These are phyloP conservation scores for Anthoceros angustus DNA, from an alignment of 225 moss, liverwort and hornwort species.

Conservation along the genomic window DNA sequence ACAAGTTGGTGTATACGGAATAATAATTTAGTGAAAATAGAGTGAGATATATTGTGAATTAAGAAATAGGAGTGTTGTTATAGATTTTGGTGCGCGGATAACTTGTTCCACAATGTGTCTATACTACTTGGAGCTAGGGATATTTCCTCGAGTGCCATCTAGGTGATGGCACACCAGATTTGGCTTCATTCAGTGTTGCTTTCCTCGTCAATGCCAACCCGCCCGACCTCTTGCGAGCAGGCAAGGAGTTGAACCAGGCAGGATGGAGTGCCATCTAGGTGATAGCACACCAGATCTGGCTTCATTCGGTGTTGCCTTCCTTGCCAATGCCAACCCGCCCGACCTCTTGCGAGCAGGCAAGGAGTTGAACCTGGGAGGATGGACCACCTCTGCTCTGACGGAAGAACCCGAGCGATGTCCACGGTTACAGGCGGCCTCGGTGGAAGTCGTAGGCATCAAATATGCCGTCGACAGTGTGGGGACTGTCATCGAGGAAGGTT, in stretches of 20 bases:
- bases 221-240: conserved; percentile 22
- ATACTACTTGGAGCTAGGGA: too few species aligned
- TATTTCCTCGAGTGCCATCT: too few species aligned
- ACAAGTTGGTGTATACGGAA: too few species aligned
- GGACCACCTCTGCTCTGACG: conserved; percentile 16
- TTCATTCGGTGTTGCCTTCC: conserved; percentile 21
- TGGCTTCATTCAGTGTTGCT: conserved; percentile 23
- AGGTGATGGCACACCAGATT: conserved; percentile 37
- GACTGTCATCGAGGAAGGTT: not conserved
- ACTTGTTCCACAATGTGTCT: too few species aligned
- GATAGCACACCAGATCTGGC: conserved; percentile 36
- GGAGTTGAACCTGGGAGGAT: conserved; percentile 17
- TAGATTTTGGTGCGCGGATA: too few species aligned
- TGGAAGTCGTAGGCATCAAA: conserved; percentile 3
- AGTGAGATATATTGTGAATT: too few species aligned
- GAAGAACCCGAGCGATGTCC: conserved; percentile 16
- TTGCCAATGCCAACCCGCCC: conserved; percentile 40
- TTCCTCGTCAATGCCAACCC: conserved; percentile 37
- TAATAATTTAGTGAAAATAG: too few species aligned
- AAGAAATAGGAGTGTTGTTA: too few species aligned
- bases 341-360: conserved; percentile 19
- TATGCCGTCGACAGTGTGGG: conserved; percentile 6
- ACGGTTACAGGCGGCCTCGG: conserved; percentile 40
- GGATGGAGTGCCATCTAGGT: too few species aligned
- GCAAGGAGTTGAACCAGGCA: conserved; percentile 12